Evolutionary conservation across 306 rosid genomes (phyloP), one percentile per base, ranked within the genome.

Genomic region (Benincasa hispida): DNA sequence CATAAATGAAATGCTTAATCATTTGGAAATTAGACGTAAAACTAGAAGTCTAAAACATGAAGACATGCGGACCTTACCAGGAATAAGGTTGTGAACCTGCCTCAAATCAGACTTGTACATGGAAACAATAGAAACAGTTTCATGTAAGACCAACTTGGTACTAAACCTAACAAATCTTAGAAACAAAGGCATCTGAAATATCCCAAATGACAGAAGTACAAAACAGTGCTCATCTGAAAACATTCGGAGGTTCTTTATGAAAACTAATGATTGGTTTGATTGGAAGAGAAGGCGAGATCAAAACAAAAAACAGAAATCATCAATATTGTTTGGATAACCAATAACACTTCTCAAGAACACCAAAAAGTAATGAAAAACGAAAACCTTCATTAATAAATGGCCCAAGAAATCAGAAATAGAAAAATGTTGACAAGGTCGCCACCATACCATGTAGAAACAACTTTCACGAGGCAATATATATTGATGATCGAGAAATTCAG

Each of bases 51-150:
- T 47, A 66, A 27, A 63, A 14, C 72, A 57, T 79, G 62, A 66
- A 65, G n/a, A 57, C 79, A 59, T 47, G 81, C 61, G 81, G 78
- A 68, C 78, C 86, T 90, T 94, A 94, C 98, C 98, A 74, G 97
- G 96, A 87, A 91, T 85, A 79, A 94, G 91, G 87, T 82, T 85
- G 91, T 81, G 93, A 94, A 94, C 89, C 85, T 86, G 88, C 84
- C 89, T 81, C 91, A 91, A 85, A 85, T 91, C 95, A 85, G 98
- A 91, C 98, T 94, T 91, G 96, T 82, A 87, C 89, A 81, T 79
- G 90, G 87, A 83, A 82, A 73, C 80, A 84, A 81, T 58, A 82
- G 57, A 79, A 65, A 77, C 54, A 62, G 63, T 77, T 79, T 69
- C 51, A 79, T n/a, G 91, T 86, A 74, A 92, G 92, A 79, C 25